These are phyloP conservation scores for Phytopythium kandeliae DNA, from an alignment of 352 stramenopile species.

Conservation along the genomic window DNA sequence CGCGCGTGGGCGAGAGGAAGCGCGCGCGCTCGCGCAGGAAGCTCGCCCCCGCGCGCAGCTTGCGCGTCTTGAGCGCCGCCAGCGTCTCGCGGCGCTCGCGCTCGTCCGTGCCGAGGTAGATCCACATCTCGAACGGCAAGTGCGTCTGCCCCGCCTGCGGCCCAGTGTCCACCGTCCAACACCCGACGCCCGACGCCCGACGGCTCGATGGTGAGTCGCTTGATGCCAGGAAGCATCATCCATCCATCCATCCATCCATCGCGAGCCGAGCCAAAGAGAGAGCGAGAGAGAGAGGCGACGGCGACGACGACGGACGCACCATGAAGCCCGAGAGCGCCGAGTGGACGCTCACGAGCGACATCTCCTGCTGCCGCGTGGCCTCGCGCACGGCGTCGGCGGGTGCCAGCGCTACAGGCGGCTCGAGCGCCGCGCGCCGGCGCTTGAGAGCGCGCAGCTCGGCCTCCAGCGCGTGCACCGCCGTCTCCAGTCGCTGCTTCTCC, in stretches of 20 bases:
- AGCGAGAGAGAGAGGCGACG: too few species aligned
- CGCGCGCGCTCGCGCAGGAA: conserved; percentile 20
- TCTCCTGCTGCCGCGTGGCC: conserved; percentile 12
- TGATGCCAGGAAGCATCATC: too few species aligned
- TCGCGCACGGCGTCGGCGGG: conserved; percentile 9
- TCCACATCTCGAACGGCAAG: conserved; percentile 32
- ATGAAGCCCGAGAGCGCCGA: conserved; percentile 23
- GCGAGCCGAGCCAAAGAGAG: too few species aligned
- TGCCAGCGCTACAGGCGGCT: too few species aligned
- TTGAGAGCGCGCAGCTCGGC: neutral
- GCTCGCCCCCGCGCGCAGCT: too few species aligned
- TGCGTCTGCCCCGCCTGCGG: conserved; percentile 23
- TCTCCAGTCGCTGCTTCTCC: conserved; percentile 4
- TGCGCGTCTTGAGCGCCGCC: neutral
- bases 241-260: too few species aligned
- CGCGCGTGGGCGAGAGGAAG: too few species aligned
- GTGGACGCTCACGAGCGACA: conserved; percentile 26
- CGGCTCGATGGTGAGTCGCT: too few species aligned
- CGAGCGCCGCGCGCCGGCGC: neutral
- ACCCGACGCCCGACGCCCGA: too few species aligned
- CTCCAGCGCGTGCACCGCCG: conserved; percentile 1
- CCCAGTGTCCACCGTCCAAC: too few species aligned
- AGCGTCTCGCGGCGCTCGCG: conserved; percentile 14
- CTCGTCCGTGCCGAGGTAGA: conserved; percentile 30
- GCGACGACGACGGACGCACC: conserved; percentile 11